Conservation (phyloP, 2,329 filamentous ascomycete genomes). For the Nemania diffusa region DNA sequence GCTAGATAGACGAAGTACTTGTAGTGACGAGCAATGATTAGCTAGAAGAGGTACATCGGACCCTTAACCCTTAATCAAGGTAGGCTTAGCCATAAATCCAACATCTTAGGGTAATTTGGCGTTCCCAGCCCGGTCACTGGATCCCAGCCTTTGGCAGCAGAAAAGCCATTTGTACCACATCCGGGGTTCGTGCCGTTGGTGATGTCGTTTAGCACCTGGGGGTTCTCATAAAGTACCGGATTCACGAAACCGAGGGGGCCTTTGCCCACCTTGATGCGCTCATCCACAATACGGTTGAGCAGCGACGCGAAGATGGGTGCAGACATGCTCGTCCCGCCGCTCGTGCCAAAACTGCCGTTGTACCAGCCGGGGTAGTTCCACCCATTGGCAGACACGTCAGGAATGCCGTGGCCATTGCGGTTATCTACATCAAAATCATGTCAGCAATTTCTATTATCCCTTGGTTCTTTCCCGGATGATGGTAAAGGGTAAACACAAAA, state of each 20-base stretch:
- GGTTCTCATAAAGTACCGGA: conserved; percentile 59
- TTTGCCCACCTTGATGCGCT: conserved; percentile 57
- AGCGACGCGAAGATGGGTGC: conserved; percentile 40
- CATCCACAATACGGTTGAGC: conserved; percentile 62
- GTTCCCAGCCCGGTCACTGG: conserved; percentile 46
- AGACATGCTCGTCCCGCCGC: conserved; percentile 62
- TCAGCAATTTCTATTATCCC: background rate
- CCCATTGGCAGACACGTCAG: conserved; percentile 17
- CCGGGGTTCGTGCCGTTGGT: conserved; percentile 51
- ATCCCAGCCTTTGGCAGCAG: conserved; percentile 51
- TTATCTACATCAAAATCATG: background rate
- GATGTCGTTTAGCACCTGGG: conserved; percentile 52
- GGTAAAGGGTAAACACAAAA: background rate
- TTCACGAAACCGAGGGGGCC: conserved; percentile 63
- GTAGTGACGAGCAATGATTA: background rate
- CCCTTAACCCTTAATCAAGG: conserved; percentile 1
- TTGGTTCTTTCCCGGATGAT: background rate
- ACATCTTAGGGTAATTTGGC: conserved; percentile 26
- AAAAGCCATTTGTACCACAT: conserved; percentile 54
- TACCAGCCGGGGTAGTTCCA: conserved; percentile 7
- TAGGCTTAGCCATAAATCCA: conserved; percentile 20
- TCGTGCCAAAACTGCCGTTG: background rate
- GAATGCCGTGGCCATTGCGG: conserved; percentile 15
- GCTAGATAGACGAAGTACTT: background rate
- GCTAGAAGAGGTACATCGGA: background rate